A percentile compares a stretch with the other conserved stretches of the same genome.
phyloP scores from a whole-genome alignment of 140 eudicot genomes.

The Cichorium intybus region DNA sequence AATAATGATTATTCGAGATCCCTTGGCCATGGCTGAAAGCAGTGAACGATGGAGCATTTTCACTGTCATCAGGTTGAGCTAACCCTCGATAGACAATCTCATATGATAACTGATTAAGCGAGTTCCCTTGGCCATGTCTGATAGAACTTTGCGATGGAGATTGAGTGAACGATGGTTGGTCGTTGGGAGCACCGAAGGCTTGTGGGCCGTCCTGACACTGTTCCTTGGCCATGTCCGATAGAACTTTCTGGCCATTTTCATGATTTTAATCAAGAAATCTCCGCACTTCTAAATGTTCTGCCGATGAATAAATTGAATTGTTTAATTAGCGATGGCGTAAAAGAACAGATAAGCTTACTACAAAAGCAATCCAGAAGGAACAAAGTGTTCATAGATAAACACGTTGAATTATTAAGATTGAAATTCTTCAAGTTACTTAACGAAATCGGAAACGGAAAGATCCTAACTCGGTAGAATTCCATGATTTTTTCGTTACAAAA shows the following conservation, averaged over 20 bases:
- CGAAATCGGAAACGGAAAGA: slow-evolving; percentile 54
- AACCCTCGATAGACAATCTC: background rate
- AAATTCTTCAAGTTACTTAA: slow-evolving; percentile 44
- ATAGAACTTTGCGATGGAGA: background rate
- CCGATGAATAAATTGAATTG: slow-evolving; percentile 43
- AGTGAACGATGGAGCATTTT: slow-evolving; percentile 13
- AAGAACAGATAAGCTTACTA: slow-evolving; percentile 65
- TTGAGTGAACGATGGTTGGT: background rate
- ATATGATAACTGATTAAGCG: background rate
- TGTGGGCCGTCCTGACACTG: background rate
- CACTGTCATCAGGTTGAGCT: background rate
- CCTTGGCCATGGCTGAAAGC: background rate
- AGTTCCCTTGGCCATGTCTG: slow-evolving; percentile 8
- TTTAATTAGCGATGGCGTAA: slow-evolving; percentile 52
- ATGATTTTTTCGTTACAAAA: slow-evolving; percentile 41
- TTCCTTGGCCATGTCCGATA: too few relatives aligned
- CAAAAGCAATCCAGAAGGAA: slow-evolving; percentile 48
- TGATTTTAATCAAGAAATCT: slow-evolving; percentile 68
- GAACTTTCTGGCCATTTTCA: slow-evolving; percentile 89
- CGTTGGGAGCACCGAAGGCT: background rate
- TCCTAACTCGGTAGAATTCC: slow-evolving; percentile 37
- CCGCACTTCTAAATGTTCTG: slow-evolving; percentile 78
- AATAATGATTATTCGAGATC: background rate
- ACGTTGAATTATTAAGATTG: slow-evolving; percentile 53
- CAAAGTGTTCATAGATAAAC: slow-evolving; percentile 44